These are phyloP conservation scores for Balakata baccata DNA, from an alignment of 345 rosid genomes.

Conservation along the genomic window DNA sequence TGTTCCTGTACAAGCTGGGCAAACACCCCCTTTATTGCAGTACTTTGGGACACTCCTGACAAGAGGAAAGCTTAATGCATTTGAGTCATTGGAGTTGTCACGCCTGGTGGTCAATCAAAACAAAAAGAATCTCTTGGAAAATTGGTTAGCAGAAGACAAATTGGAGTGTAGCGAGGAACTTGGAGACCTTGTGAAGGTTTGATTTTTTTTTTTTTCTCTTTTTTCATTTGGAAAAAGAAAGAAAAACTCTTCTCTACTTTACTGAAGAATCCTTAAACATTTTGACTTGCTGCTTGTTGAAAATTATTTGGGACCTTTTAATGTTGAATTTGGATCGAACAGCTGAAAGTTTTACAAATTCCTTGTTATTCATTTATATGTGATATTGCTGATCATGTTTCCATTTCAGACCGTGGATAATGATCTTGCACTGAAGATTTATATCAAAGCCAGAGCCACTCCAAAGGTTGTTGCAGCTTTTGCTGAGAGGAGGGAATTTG, in stretches of 20 bases:
- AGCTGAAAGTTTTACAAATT: not conserved
- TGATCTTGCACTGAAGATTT: slow-evolving; percentile 93
- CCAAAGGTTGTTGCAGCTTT: slow-evolving; percentile 99
- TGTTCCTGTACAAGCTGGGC: slow-evolving; percentile 99
- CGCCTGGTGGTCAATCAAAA: slow-evolving; percentile 99
- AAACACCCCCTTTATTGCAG: slow-evolving; percentile 93
- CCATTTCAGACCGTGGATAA: slow-evolving; percentile 87
- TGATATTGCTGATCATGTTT: slow-evolving; percentile 1
- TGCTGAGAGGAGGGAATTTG: slow-evolving; percentile 96
- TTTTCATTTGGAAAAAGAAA: too few relatives aligned
- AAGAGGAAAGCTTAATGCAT: slow-evolving; percentile 93
- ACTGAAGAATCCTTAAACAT: not conserved
- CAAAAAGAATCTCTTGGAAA: slow-evolving; percentile 92
- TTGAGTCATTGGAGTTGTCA: slow-evolving; percentile 94
- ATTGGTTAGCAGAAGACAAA: slow-evolving; percentile 98
- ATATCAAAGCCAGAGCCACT: slow-evolving; percentile 91
- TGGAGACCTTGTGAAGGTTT: slow-evolving; percentile 98
- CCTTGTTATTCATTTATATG: not conserved
- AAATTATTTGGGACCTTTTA: not conserved
- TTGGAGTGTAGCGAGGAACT: slow-evolving; percentile 98
- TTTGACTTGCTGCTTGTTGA: not conserved
- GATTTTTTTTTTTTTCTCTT: not conserved
- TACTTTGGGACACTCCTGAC: slow-evolving; percentile 96
- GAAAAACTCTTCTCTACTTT: not conserved
- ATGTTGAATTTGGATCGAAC: not conserved